These are phyloP conservation scores for Diplodia seriata DNA, from an alignment of 2,329 filamentous ascomycete species.

Conservation along the genomic window DNA sequence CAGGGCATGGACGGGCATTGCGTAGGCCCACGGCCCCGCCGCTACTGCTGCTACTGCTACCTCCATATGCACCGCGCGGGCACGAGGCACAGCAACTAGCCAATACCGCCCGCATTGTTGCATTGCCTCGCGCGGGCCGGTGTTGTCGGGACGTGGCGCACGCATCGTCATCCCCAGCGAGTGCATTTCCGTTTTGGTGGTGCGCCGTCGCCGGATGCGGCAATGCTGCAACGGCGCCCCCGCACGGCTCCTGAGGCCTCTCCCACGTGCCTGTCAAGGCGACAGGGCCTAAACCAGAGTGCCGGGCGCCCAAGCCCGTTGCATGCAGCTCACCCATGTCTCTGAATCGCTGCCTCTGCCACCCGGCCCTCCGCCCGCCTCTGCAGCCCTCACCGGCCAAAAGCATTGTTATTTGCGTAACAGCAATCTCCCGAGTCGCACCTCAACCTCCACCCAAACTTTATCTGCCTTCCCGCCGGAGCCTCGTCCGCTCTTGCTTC, in stretches of 20 bases:
- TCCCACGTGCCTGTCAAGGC: constrained; percentile 23
- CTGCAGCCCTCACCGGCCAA: neutral
- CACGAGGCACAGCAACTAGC: neutral
- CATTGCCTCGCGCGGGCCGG: neutral
- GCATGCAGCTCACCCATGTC: constrained; percentile 2
- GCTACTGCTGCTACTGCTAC: too few species aligned
- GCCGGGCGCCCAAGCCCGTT: constrained; percentile 11
- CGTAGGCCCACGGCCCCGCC: neutral
- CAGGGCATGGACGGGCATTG: neutral
- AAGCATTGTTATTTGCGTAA: constrained; percentile 1
- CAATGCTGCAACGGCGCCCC: constrained; percentile 27
- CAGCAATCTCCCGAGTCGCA: constrained; percentile 21
- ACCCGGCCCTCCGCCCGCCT: neutral
- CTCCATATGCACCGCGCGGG: neutral
- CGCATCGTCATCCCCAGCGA: constrained; percentile 10
- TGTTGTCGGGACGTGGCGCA: neutral
- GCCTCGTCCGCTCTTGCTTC: neutral
- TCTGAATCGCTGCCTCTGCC: neutral
- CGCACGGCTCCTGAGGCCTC: constrained; percentile 19
- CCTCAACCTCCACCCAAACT: constrained; percentile 2
- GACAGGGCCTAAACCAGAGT: constrained; percentile 27
- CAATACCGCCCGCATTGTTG: neutral
- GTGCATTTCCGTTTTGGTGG: constrained; percentile 7
- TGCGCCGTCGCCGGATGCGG: constrained; percentile 1
- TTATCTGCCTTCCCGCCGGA: neutral